phyloP scores from a whole-genome alignment of 805 yeast species.

The Candida broadrunensis region DNA sequence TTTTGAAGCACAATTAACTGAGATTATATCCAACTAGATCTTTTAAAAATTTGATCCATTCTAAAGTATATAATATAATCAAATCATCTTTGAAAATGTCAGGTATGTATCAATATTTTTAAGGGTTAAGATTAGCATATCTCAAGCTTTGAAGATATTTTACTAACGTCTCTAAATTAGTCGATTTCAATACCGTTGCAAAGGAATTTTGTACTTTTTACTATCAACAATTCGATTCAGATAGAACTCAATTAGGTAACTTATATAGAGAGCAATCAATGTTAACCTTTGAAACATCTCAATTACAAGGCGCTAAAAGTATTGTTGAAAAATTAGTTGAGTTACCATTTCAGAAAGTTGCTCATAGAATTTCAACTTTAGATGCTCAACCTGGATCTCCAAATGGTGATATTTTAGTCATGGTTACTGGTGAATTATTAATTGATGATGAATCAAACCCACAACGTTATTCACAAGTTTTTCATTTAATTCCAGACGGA shows the following conservation, averaged over 20 bases:
- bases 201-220: slow-evolving; percentile 90
- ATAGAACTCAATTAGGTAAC: slow-evolving; percentile 88
- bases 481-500: slow-evolving; percentile 93
- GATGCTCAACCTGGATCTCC: slow-evolving; percentile 98
- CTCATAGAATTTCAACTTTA: slow-evolving; percentile 88
- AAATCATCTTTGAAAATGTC: slow-evolving; percentile 19
- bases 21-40: no score
- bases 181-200: slow-evolving; percentile 46
- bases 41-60: no score
- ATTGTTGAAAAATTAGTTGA: slow-evolving; percentile 89
- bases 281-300: slow-evolving; percentile 94
- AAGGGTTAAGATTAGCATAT: no score
- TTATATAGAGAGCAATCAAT: slow-evolving; percentile 95
- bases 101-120: slow-evolving; percentile 26
- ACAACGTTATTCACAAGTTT: slow-evolving; percentile 95
- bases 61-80: no score
- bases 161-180: no score
- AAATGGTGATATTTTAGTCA: slow-evolving; percentile 86
- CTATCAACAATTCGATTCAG: slow-evolving; percentile 92
- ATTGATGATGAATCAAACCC: slow-evolving; percentile 93
- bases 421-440: slow-evolving; percentile 95
- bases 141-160: no score
- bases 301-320: slow-evolving; percentile 89
- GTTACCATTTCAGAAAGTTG: slow-evolving; percentile 89
- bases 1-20: no score